A percentile compares a stretch with the other conserved stretches of the same genome.
Conservation (phyloP, 805 yeast genomes). For the Komagataella pseudopastoris region DNA sequence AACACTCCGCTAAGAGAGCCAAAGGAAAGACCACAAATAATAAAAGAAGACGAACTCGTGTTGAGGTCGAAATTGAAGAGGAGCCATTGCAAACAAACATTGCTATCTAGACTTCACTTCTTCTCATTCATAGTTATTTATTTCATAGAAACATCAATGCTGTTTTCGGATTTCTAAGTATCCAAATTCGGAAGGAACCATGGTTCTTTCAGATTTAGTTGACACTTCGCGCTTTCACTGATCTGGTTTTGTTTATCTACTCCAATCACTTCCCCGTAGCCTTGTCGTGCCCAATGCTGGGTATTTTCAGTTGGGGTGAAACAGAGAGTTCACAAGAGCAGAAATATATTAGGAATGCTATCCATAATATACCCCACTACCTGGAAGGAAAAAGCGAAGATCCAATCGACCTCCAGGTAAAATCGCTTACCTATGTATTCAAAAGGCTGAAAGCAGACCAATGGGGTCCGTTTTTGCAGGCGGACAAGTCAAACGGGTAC, state of each 20-base stretch:
- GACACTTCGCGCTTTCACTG: not conserved
- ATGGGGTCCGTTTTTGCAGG: constrained; percentile 25
- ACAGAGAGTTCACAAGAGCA: not conserved
- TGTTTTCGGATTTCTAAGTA: not conserved
- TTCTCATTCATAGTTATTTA: not conserved
- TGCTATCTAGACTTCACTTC: not conserved
- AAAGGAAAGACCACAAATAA: constrained; percentile 18
- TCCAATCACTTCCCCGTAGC: not conserved
- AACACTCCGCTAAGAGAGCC: constrained; percentile 22
- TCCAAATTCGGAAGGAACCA: not conserved
- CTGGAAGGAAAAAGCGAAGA: constrained; percentile 34
- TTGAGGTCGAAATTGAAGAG: constrained; percentile 78
- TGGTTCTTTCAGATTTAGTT: not conserved
- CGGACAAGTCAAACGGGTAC: constrained; percentile 10
- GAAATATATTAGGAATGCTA: not conserved
- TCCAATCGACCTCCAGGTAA: constrained; percentile 47
- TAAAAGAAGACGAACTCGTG: constrained; percentile 53
- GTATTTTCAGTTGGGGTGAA: not conserved
- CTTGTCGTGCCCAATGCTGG: not conserved
- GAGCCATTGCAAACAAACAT: constrained; percentile 23
- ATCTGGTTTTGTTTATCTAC: not conserved
- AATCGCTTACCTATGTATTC: constrained; percentile 44
- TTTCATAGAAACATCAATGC: not conserved
- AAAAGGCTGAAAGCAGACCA: constrained; percentile 31
- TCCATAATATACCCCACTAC: constrained; percentile 24